A percentile compares a stretch with the other conserved stretches of the same genome.
These are phyloP conservation scores for Spathaspora passalidarum DNA, from an alignment of 805 yeast genomes.

Conservation along the genomic window DNA sequence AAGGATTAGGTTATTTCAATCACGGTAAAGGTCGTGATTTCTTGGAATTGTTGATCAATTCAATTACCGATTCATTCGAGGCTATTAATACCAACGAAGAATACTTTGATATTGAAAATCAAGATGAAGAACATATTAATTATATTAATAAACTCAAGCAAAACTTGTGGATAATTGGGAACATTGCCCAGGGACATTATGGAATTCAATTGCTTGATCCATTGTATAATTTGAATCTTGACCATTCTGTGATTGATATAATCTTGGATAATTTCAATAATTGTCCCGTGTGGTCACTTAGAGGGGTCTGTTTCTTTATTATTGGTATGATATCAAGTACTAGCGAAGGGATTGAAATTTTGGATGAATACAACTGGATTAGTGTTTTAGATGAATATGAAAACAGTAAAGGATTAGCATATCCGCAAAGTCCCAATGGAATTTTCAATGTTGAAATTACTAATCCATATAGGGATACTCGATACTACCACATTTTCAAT, in stretches of 20 bases:
- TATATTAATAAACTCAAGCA: conserved; percentile 51
- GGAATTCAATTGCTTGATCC: conserved; percentile 55
- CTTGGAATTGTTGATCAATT: conserved; percentile 32
- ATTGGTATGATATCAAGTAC: conserved; percentile 74
- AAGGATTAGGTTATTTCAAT: conserved; percentile 65
- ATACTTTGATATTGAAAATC: conserved; percentile 14
- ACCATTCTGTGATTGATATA: too few relatives aligned
- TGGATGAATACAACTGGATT: conserved; percentile 79
- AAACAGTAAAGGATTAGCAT: conserved; percentile 17
- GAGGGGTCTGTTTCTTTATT: conserved; percentile 75
- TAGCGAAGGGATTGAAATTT: conserved; percentile 74
- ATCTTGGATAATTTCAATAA: conserved; percentile 19
- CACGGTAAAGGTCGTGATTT: conserved; percentile 39
- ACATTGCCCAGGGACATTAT: conserved; percentile 66
- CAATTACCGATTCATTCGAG: conserved; percentile 9
- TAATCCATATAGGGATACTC: conserved; percentile 25
- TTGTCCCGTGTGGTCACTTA: conserved; percentile 50
- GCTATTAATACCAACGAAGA: conserved; percentile 14
- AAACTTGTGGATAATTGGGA: conserved; percentile 84
- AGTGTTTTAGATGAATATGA: conserved; percentile 17
- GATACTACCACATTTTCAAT: conserved; percentile 24
- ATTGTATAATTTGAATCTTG: conserved; percentile 18
- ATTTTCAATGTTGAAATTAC: conserved; percentile 16
- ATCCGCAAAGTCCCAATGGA: conserved; percentile 13
- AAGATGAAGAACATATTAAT: conserved; percentile 32